Base-by-base conservation (phyloP, 2,329 filamentous ascomycete species). In the Colletotrichum sp. region DNA sequence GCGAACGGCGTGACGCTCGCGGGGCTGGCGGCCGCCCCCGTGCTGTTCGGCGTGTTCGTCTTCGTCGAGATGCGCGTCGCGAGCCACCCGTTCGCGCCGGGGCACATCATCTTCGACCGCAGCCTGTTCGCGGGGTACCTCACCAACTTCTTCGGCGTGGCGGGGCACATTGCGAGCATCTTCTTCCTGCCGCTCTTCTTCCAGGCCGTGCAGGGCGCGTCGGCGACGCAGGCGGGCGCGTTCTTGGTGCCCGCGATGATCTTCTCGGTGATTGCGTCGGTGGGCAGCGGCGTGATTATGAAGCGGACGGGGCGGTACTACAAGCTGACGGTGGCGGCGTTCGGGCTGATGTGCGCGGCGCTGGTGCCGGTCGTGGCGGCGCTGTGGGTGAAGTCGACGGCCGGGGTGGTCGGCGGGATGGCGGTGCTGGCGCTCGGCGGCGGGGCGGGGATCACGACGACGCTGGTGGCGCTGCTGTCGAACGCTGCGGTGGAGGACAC, bases 131-230 rank as follows among this genome's bases (percentile, higher is more conserved):
- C 93, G 4, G 91, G 90, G 81, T 96, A 94, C 79, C 83, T 92
- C 2, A 91, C 91, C 81, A 95, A 95, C 82, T 94, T 95, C 84
- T 95, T 95, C 82, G 88, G 90, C 67, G 90, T 94, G 69, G 91
- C 88, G 2, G 92, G 90, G 16, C 85, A 88, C 75, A 84, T 87
- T 80, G 89, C 90, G 0, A 84, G 89, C 2, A 78, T 94, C 5
- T 96, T 95, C 86, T 95, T 94, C 84, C 85, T 95, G n/a, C 94
- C 94, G 2, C 86, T 96, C 3, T 95, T 94, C 83, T 95, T 94
- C 84, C 95, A 96, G 83, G 94, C 93, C 7, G 92, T 93, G 1
- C 87, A 93, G 65, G 91, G 90, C 7, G 85, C 92, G 28, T 89
- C 89, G 5, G 92, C 94, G 2, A 92, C 92, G 0, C 82, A 87